Base-by-base conservation (phyloP, 805 yeast species). In the Zygosaccharomyces rouxii region DNA sequence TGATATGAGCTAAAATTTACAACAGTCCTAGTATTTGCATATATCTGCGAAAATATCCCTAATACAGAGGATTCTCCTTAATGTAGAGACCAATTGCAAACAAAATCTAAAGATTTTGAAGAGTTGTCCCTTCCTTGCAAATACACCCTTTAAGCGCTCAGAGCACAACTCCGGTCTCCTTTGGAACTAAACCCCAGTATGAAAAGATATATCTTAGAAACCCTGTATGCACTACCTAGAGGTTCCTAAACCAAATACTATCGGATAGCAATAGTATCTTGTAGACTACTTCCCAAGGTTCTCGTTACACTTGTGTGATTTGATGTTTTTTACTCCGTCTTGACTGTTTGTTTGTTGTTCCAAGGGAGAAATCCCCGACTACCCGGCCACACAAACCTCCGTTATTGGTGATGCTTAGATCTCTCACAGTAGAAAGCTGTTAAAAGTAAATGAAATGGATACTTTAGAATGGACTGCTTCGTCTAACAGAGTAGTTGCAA, bases 61-160 rank as follows among this genome's bases (percentile, higher is more conserved):
- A 16, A 16, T 9, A 9, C 10, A 33, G 13, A 33, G 22, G 42
- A 39, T 22, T 31, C 28, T 28, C 7, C 42, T 13, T 28, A 1
- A n/a, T 23, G 28, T 16, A 25, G 19, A 39, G n/a, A 19, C 9
- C 30, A 9, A 39, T 25, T 25, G 7, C 18, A 26, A 16, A 39
- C 13, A 25, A 39, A 25, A 19, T 14, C 13, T 21, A 16, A 19
- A n/a, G n/a, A 21, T 6, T 9, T 18, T 18, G 14, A 16, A 13
- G 21, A n/a, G 23, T 14, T 9, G n/a, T 13, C 11, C 16, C 10
- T 25, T 39, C 33, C 13, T 29, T 11, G 13, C 13, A n/a, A 6
- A 29, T 19, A 29, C 35, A 29, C 37, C 28, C 37, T 41, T 19
- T 41, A 41, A 41, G 44, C 44, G 44, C 44, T 41, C 14, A 41